phyloP scores from a whole-genome alignment of 2,329 filamentous ascomycete species.

The Aspergillus novoparasiticus region DNA sequence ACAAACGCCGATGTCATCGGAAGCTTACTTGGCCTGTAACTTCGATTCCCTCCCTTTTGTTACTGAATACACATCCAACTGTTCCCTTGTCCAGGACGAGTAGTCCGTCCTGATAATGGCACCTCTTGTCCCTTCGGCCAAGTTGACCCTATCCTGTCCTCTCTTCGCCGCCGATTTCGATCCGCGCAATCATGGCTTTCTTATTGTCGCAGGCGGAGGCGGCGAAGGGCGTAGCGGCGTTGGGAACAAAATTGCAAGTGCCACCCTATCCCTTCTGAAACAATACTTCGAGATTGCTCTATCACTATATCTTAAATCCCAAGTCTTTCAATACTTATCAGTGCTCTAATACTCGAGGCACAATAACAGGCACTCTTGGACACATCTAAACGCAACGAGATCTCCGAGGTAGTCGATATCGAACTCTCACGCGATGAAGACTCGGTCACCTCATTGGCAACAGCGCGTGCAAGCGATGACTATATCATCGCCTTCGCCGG shows the following conservation, averaged over 20 bases:
- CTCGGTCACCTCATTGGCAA: slow-evolving; percentile 79
- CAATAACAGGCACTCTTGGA: slow-evolving; percentile 67
- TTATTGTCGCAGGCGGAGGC: slow-evolving; percentile 85
- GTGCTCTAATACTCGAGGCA: slow-evolving; percentile 4
- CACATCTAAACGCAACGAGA: slow-evolving; percentile 63
- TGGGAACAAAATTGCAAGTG: slow-evolving; percentile 78
- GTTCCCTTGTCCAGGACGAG: slow-evolving; percentile 6
- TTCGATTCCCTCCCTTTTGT: slow-evolving; percentile 14
- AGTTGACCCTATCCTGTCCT: slow-evolving; percentile 75
- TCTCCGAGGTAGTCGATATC: slow-evolving; percentile 70
- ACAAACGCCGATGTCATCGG: background rate
- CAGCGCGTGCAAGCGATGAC: slow-evolving; percentile 61
- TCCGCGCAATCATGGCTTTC: slow-evolving; percentile 71
- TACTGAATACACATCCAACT: slow-evolving; percentile 9
- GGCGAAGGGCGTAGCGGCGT: slow-evolving; percentile 80
- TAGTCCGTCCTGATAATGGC: slow-evolving; percentile 34
- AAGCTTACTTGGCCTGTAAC: background rate
- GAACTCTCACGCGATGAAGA: slow-evolving; percentile 84
- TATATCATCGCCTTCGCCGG: slow-evolving; percentile 68
- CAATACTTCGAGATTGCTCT: background rate
- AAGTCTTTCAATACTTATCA: background rate
- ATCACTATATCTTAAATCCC: background rate
- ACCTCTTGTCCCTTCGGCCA: slow-evolving; percentile 52
- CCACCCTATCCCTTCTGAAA: background rate
- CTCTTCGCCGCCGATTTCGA: slow-evolving; percentile 89